Percentiles rank a stretch among this genome's conserved stretches.
These are phyloP conservation scores for Agapanthus africanus DNA, from an alignment of 106 monocot genomes.

Conservation along the genomic window DNA sequence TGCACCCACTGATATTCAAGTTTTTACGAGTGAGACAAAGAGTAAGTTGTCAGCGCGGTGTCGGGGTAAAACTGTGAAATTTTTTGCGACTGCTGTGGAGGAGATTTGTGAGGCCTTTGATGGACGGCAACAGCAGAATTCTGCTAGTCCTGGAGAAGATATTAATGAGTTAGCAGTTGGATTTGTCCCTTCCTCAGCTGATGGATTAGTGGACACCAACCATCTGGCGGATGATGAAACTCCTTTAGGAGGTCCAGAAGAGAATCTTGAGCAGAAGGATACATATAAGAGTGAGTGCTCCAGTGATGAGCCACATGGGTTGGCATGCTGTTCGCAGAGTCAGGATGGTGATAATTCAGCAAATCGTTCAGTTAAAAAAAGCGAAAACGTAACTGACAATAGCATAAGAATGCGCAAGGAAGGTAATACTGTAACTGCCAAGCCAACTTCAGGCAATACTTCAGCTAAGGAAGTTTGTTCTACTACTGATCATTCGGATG, in stretches of 20 bases:
- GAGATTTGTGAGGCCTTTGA: constrained; percentile 85
- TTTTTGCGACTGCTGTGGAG: constrained; percentile 69
- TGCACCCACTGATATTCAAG: constrained; percentile 73
- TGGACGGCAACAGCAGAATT: constrained; percentile 30
- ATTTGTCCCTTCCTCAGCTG: constrained; percentile 15
- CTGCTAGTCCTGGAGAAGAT: constrained; percentile 17
- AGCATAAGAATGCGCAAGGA: constrained; percentile 10
- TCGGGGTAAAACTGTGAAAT: constrained; percentile 55
- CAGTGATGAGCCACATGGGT: constrained; percentile 18
- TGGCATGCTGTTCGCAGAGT: constrained; percentile 17
- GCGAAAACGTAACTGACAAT: constrained; percentile 21
- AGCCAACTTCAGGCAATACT: constrained; percentile 9
- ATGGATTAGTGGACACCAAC: constrained; percentile 18
- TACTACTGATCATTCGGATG: too few species aligned
- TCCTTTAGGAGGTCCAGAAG: constrained; percentile 22
- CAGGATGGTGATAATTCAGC: constrained; percentile 19
- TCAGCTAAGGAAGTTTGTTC: constrained; percentile 17
- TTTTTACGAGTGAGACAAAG: constrained; percentile 70
- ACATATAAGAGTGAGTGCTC: constrained; percentile 12
- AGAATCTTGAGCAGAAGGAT: constrained; percentile 18
- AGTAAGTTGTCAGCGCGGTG: constrained; percentile 60
- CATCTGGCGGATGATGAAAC: constrained; percentile 8
- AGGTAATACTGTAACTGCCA: constrained; percentile 2
- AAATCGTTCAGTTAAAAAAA: constrained; percentile 27
- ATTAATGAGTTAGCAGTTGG: constrained; percentile 6